Percentiles rank a stretch among this genome's conserved stretches.
These are phyloP conservation scores for Amanita rimosa DNA, from an alignment of 768 basidiomycete genomes.

Conservation along the genomic window DNA sequence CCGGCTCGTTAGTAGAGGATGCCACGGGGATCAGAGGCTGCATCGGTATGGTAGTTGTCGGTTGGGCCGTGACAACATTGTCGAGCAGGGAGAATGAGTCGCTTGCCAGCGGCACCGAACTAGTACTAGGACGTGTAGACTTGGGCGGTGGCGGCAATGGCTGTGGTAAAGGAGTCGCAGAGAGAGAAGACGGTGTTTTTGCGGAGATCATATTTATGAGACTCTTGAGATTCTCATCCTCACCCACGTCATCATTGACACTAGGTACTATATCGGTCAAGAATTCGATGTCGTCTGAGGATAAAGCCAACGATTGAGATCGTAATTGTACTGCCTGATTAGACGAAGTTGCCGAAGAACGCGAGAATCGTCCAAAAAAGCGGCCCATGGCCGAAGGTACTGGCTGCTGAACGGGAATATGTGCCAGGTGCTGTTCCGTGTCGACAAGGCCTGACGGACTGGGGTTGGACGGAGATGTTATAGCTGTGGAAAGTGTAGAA, in stretches of 20 bases:
- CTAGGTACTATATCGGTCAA: constrained; percentile 60
- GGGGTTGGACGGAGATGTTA: neutral
- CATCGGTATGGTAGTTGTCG: constrained; percentile 5
- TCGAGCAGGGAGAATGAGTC: constrained; percentile 21
- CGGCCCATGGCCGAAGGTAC: constrained; percentile 67
- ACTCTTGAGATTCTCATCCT: constrained; percentile 21
- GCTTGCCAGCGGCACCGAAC: constrained; percentile 7
- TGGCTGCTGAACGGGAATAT: constrained; percentile 8
- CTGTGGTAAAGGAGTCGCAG: constrained; percentile 32
- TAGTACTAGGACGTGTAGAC: constrained; percentile 19
- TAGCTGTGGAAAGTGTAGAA: neutral
- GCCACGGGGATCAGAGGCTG: constrained; percentile 10
- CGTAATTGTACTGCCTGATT: constrained; percentile 12
- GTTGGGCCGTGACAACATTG: constrained; percentile 5
- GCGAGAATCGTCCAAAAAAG: constrained; percentile 70
- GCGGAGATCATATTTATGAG: constrained; percentile 32
- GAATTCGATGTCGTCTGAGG: constrained; percentile 74
- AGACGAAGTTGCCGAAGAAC: constrained; percentile 22
- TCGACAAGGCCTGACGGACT: neutral
- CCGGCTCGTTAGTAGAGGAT: constrained; percentile 3
- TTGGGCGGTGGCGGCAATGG: constrained; percentile 34
- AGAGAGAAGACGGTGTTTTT: constrained; percentile 18
- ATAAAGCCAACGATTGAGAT: constrained; percentile 55
- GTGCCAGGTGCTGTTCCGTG: constrained; percentile 8
- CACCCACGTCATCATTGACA: constrained; percentile 28